Conservation (phyloP, 2,329 filamentous ascomycete species). For the Fusarium heterosporum region DNA sequence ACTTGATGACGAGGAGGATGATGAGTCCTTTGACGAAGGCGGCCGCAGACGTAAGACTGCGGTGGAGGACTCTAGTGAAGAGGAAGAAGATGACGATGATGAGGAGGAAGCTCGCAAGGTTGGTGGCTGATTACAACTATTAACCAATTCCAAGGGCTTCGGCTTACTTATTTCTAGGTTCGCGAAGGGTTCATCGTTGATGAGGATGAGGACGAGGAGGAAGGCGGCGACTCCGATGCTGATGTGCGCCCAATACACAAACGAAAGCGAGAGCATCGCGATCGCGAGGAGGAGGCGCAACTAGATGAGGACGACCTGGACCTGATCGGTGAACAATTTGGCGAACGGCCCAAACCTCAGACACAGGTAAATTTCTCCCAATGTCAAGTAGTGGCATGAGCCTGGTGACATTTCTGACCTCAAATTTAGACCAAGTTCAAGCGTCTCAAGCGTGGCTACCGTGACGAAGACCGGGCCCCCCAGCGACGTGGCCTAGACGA, state of each 20-base stretch:
- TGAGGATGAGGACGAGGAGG: slow-evolving; percentile 84
- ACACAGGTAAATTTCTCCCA: slow-evolving; percentile 71
- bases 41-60: slow-evolving; percentile 61
- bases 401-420: slow-evolving; percentile 4
- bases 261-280: slow-evolving; percentile 79
- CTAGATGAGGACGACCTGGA: slow-evolving; percentile 97
- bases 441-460: slow-evolving; percentile 91
- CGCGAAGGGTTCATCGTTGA: slow-evolving; percentile 97
- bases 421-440: slow-evolving; percentile 84
- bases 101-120: slow-evolving; percentile 85
- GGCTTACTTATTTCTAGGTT: slow-evolving; percentile 65
- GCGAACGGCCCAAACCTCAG: slow-evolving; percentile 70
- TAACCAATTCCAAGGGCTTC: slow-evolving; percentile 12
- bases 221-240: slow-evolving; percentile 68
- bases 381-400: not conserved
- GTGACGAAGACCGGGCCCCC: slow-evolving; percentile 73
- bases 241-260: slow-evolving; percentile 68
- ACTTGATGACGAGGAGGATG: slow-evolving; percentile 86
- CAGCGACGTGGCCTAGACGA: slow-evolving; percentile 83
- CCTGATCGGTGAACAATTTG: slow-evolving; percentile 86
- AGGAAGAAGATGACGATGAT: slow-evolving; percentile 93
- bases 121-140: slow-evolving; percentile 44
- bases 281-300: slow-evolving; percentile 86
- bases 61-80: slow-evolving; percentile 88
- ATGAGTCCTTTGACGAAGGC: slow-evolving; percentile 84